Evolutionary conservation across 1,139 yeast species (phyloP).

Genomic region (Pichia sp.): DNA sequence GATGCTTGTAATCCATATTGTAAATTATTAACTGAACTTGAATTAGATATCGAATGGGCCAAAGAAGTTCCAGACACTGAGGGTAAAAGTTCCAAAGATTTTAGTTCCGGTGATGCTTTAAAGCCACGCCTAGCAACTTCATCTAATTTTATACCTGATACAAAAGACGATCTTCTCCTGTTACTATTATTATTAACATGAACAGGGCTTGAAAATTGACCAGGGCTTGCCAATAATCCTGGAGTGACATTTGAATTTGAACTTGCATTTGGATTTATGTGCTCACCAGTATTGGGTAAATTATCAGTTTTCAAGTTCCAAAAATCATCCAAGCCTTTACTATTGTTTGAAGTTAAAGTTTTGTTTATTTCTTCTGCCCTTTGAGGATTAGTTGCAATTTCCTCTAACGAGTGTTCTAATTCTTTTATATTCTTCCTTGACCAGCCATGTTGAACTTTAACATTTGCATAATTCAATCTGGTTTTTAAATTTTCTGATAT

Average conservation of each 20-base stretch:
- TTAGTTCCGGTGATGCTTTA: constrained; percentile 14
- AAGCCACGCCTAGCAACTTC: constrained; percentile 19
- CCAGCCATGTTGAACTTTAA: constrained; percentile 32
- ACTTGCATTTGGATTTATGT: background rate
- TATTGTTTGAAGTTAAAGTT: constrained; percentile 2
- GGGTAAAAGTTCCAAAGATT: constrained; percentile 1
- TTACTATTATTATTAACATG: background rate
- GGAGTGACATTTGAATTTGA: background rate
- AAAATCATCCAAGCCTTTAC: constrained; percentile 21
- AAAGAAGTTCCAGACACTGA: background rate
- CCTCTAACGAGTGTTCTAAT: constrained; percentile 25
- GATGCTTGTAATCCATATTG: constrained; percentile 2
- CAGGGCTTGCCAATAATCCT: constrained; percentile 9
- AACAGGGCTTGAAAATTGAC: background rate
- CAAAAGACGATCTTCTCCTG: constrained; percentile 13
- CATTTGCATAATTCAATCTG: constrained; percentile 30
- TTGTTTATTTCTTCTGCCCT: constrained; percentile 11
- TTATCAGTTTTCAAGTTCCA: constrained; percentile 25
- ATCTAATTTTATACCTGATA: constrained; percentile 17
- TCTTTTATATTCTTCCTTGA: constrained; percentile 27
- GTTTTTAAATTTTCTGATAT: constrained; percentile 31
- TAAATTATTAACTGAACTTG: constrained; percentile 4
- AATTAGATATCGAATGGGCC: constrained; percentile 1
- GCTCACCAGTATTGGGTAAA: constrained; percentile 14
- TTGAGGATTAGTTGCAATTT: constrained; percentile 18